Conservation (phyloP, 1,139 yeast species). For the Magnusiomyces magnusii region DNA sequence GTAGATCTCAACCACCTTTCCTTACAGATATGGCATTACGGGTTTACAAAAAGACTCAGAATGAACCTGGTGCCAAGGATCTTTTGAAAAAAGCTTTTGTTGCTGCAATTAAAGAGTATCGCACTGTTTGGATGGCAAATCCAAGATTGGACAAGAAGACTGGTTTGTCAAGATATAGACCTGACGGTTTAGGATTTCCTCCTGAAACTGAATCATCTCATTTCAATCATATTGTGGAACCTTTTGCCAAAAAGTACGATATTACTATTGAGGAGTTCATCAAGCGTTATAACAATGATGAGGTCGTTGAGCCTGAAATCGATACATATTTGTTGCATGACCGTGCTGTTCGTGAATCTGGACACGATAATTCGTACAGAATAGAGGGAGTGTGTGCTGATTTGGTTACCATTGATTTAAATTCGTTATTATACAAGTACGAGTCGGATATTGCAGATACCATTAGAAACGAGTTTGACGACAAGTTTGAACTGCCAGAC, state of each 20-base stretch:
- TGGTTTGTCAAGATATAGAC: slow-evolving; percentile 85
- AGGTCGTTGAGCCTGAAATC: slow-evolving; percentile 62
- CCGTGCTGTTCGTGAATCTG: slow-evolving; percentile 93
- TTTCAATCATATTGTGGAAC: slow-evolving; percentile 62
- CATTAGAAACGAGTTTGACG: slow-evolving; percentile 50
- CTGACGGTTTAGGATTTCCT: slow-evolving; percentile 85
- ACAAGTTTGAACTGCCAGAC: slow-evolving; percentile 38
- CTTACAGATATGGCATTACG: slow-evolving; percentile 84
- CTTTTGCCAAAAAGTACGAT: slow-evolving; percentile 58
- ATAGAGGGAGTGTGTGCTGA: slow-evolving; percentile 85
- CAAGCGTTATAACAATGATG: slow-evolving; percentile 57
- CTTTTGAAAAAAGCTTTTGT: slow-evolving; percentile 55
- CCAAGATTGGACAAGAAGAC: slow-evolving; percentile 74
- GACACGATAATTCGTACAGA: slow-evolving; percentile 91
- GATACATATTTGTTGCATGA: slow-evolving; percentile 90
- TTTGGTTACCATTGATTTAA: slow-evolving; percentile 85
- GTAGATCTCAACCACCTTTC: slow-evolving; percentile 97
- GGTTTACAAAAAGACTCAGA: slow-evolving; percentile 52
- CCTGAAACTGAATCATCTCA: slow-evolving; percentile 96
- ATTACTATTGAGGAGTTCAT: slow-evolving; percentile 64
- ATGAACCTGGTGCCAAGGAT: slow-evolving; percentile 41
- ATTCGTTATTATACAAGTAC: slow-evolving; percentile 80
- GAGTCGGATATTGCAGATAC: slow-evolving; percentile 74
- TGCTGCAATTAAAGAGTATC: slow-evolving; percentile 85
- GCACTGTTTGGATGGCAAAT: slow-evolving; percentile 63